Conservation (phyloP, 345 rosid species). For the Eucalyptus curtisii region DNA sequence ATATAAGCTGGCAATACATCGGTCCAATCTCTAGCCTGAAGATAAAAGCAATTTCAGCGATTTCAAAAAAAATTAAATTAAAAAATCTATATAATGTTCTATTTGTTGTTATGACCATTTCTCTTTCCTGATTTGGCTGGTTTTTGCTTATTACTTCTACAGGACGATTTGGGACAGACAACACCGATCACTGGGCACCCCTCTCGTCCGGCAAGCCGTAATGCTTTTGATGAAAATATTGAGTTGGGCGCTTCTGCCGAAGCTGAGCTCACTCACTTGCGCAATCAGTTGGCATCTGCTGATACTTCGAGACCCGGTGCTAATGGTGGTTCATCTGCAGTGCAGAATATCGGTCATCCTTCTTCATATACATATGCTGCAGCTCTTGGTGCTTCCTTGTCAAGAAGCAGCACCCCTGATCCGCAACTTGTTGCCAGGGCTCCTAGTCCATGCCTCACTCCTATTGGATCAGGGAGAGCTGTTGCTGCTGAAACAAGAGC, state of each 20-base stretch:
- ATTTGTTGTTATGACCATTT: neutral
- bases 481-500: conserved; percentile 50
- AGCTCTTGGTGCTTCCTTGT: conserved; percentile 67
- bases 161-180: conserved; percentile 55
- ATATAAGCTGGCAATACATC: neutral
- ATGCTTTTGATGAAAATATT: conserved; percentile 53
- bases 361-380: conserved; percentile 70
- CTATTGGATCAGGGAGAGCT: conserved; percentile 72
- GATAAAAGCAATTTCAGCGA: neutral
- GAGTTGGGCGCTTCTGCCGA: conserved; percentile 25
- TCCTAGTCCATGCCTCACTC: conserved; percentile 83
- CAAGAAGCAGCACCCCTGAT: conserved; percentile 87
- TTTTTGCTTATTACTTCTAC: conserved; percentile 1
- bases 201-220: conserved; percentile 77
- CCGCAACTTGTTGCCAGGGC: conserved; percentile 63
- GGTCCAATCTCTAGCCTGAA: neutral
- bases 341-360: conserved; percentile 30
- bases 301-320: conserved; percentile 18
- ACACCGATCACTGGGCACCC: conserved; percentile 20
- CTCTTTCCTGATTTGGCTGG: neutral
- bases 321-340: conserved; percentile 32
- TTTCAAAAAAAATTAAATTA: neutral
- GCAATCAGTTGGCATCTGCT: conserved; percentile 19
- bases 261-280: conserved; percentile 37
- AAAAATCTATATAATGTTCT: neutral